These are phyloP conservation scores for Polygonum maritimum DNA, from an alignment of 148 eudicot genomes.

Conservation along the genomic window DNA sequence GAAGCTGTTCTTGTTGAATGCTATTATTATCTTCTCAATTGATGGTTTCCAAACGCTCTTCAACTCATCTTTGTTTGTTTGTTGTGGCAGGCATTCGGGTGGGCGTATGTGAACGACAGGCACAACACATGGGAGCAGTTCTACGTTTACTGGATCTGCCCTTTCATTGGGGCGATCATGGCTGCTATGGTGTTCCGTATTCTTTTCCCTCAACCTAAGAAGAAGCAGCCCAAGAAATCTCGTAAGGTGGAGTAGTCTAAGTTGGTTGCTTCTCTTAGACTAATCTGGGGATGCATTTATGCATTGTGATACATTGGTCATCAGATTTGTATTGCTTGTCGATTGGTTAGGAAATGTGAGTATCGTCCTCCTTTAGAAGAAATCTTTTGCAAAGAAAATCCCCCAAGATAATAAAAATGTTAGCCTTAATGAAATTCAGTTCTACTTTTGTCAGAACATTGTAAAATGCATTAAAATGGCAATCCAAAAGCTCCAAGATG, in stretches of 20 bases:
- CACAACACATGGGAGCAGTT: constrained; percentile 93
- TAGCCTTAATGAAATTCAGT: background rate
- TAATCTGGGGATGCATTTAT: background rate
- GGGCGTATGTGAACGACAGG: constrained; percentile 71
- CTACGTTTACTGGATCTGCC: constrained; percentile 90
- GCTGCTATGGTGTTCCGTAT: constrained; percentile 67
- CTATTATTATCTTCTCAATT: background rate
- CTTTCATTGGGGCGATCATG: constrained; percentile 67
- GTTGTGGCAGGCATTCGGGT: constrained; percentile 74
- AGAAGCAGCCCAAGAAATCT: constrained; percentile 44
- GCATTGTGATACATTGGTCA: background rate
- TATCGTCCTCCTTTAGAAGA: background rate
- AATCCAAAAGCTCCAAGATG: no score
- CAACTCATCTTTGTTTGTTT: background rate
- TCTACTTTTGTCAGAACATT: background rate
- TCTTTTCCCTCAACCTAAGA: constrained; percentile 47
- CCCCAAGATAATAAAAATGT: background rate
- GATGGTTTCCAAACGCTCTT: no score
- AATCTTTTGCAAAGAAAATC: background rate
- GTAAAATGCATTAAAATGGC: no score
- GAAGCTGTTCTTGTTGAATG: background rate
- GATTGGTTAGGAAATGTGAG: constrained; percentile 1
- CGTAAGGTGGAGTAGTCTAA: constrained; percentile 20
- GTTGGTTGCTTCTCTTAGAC: background rate
- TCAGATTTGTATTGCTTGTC: background rate